phyloP scores from a whole-genome alignment of 2,329 filamentous ascomycete genomes.

The Colletotrichum sp. region DNA sequence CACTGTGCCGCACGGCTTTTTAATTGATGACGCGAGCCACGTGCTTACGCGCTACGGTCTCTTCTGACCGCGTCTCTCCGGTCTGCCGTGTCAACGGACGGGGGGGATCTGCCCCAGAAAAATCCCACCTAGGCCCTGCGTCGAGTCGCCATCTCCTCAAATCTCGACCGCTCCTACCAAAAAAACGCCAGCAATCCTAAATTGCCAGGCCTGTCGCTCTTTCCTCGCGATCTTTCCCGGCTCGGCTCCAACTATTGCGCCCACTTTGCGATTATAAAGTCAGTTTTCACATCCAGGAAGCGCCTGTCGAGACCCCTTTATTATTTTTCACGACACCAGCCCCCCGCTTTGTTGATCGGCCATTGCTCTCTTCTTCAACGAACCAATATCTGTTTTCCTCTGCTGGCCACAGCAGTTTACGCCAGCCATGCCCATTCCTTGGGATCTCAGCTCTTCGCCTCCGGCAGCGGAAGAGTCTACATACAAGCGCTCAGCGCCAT shows the following conservation, averaged over 20 bases:
- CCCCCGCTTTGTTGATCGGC: neutral
- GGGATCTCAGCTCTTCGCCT: slow-evolving; percentile 11
- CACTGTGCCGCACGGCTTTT: neutral
- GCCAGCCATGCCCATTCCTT: neutral
- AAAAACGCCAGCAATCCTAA: neutral
- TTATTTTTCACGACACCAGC: neutral
- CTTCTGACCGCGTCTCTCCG: slow-evolving; percentile 15
- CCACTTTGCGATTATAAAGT: neutral
- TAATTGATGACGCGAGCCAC: slow-evolving; percentile 22
- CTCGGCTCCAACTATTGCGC: neutral
- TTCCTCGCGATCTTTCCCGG: neutral
- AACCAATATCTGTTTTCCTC: neutral
- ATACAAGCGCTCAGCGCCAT: neutral
- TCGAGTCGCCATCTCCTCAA: slow-evolving; percentile 3
- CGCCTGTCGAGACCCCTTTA: neutral
- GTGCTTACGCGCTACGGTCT: slow-evolving; percentile 15
- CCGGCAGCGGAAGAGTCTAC: neutral
- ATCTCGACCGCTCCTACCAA: slow-evolving; percentile 13
- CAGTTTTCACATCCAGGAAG: neutral
- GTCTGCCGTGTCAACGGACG: slow-evolving; percentile 18
- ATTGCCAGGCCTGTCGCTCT: neutral
- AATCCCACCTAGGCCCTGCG: slow-evolving; percentile 5
- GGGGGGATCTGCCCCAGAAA: slow-evolving; percentile 18
- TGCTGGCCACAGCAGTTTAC: neutral
- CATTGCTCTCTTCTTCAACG: neutral